Evolutionary conservation across 176 grass and related monocot genomes (phyloP).

Genomic region (Hordeum marinum): DNA sequence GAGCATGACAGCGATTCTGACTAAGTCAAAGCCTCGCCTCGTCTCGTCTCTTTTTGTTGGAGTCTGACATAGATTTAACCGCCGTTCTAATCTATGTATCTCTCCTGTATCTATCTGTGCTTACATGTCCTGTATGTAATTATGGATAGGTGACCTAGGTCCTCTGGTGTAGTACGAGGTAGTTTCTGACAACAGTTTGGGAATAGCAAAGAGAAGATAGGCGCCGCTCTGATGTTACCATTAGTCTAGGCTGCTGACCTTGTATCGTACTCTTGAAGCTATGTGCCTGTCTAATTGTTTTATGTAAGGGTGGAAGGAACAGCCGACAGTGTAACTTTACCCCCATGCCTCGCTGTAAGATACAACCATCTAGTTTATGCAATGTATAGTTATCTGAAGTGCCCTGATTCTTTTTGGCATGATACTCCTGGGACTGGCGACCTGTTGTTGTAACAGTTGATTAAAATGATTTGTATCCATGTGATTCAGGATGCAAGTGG

Average conservation of each 20-base stretch:
- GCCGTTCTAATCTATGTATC: constrained; percentile 36
- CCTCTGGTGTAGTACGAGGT: constrained; percentile 2
- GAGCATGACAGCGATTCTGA: constrained; percentile 54
- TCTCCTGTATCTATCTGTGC: constrained; percentile 38
- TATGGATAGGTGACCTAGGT: constrained; percentile 42
- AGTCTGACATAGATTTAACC: constrained; percentile 39
- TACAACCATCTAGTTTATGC: neutral
- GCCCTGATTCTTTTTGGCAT: too few species aligned
- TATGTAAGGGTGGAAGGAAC: neutral
- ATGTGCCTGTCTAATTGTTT: constrained; percentile 12
- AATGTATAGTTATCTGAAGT: neutral
- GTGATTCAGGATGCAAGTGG: too few species aligned
- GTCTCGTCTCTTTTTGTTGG: neutral
- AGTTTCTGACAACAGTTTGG: constrained; percentile 26
- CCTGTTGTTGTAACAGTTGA: too few species aligned
- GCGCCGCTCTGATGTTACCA: constrained; percentile 1
- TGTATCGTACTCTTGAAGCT: constrained; percentile 14
- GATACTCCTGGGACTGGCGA: too few species aligned
- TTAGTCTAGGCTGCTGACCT: constrained; percentile 19
- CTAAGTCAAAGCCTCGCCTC: neutral
- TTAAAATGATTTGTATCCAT: too few species aligned
- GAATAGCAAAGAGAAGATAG: neutral
- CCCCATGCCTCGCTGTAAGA: neutral
- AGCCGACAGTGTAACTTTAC: neutral
- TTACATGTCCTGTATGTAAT: constrained; percentile 48